Evolutionary conservation across 1,139 yeast species (phyloP).

Genomic region (Protomyces arabidopsidicola): DNA sequence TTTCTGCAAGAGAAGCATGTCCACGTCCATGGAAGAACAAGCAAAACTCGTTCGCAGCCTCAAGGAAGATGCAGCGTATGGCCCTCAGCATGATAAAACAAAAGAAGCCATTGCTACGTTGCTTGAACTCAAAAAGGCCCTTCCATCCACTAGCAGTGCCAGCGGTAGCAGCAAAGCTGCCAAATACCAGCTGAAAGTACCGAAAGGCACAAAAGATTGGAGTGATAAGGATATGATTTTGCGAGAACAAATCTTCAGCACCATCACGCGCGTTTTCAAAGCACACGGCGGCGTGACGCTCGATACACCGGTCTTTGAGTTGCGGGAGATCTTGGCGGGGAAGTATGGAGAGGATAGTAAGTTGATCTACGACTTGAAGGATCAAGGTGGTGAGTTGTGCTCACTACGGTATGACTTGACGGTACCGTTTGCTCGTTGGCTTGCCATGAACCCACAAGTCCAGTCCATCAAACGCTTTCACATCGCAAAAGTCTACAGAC

Average conservation of each 20-base stretch:
- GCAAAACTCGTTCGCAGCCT: conserved; percentile 11
- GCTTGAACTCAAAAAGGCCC: conserved; percentile 6
- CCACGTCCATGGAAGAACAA: conserved; percentile 14
- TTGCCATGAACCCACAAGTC: conserved; percentile 81
- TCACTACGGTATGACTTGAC: conserved; percentile 93
- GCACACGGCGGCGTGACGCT: conserved; percentile 97
- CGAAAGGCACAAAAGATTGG: conserved; percentile 60
- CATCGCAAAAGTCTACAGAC: conserved; percentile 94
- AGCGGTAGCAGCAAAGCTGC: neutral
- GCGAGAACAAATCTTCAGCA: conserved; percentile 76
- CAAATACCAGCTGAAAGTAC: conserved; percentile 15
- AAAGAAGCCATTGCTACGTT: conserved; percentile 11
- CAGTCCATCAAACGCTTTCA: conserved; percentile 88
- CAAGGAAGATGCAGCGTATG: conserved; percentile 16
- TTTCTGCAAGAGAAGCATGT: neutral
- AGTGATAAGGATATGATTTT: conserved; percentile 95
- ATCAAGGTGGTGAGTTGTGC: conserved; percentile 96
- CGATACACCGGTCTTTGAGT: conserved; percentile 95
- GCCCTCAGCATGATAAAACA: conserved; percentile 22
- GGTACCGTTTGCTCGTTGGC: conserved; percentile 94
- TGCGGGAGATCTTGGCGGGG: conserved; percentile 90
- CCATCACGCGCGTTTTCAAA: conserved; percentile 70
- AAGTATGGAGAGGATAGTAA: conserved; percentile 98
- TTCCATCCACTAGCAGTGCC: neutral
- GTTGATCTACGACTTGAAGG: conserved; percentile 88